Percentiles rank a stretch among this genome's conserved stretches.
Evolutionary conservation across 345 rosid genomes (phyloP).

Genomic region (Nephelium lappaceum): DNA sequence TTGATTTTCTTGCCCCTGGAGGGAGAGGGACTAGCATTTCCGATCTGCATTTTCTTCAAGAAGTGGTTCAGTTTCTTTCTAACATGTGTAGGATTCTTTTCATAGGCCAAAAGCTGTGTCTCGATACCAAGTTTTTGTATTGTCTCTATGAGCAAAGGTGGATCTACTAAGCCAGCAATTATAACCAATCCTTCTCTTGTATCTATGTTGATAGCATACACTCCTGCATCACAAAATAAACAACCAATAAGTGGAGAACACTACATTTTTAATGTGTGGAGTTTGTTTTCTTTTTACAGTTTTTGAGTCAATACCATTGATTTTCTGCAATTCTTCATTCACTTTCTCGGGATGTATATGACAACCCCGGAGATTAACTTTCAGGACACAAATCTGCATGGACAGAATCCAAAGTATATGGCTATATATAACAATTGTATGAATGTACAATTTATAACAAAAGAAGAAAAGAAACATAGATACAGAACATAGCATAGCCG

Average conservation of each 20-base stretch:
- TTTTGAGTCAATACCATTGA: constrained; percentile 19
- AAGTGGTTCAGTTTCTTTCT: constrained; percentile 2
- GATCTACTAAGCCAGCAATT: constrained; percentile 24
- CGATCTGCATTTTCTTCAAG: neutral
- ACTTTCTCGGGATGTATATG: constrained; percentile 19
- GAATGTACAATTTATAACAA: neutral
- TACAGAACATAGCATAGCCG: neutral
- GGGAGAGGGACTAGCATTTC: neutral
- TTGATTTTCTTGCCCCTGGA: neutral
- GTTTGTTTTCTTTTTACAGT: neutral
- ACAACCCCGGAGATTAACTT: constrained; percentile 17
- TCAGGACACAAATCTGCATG: constrained; percentile 22
- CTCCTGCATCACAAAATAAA: constrained; percentile 20
- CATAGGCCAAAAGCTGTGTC: constrained; percentile 21
- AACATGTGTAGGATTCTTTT: constrained; percentile 9
- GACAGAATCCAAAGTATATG: neutral
- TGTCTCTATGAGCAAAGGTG: constrained; percentile 3
- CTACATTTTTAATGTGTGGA: neutral
- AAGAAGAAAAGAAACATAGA: neutral
- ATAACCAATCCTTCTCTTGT: constrained; percentile 14
- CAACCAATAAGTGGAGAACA: neutral
- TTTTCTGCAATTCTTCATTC: constrained; percentile 28
- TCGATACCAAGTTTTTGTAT: constrained; percentile 16
- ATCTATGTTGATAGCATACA: constrained; percentile 19
- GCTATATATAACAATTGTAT: neutral